phyloP scores from a whole-genome alignment of 495 filamentous ascomycete species.

The Articulospora tetracladia region DNA sequence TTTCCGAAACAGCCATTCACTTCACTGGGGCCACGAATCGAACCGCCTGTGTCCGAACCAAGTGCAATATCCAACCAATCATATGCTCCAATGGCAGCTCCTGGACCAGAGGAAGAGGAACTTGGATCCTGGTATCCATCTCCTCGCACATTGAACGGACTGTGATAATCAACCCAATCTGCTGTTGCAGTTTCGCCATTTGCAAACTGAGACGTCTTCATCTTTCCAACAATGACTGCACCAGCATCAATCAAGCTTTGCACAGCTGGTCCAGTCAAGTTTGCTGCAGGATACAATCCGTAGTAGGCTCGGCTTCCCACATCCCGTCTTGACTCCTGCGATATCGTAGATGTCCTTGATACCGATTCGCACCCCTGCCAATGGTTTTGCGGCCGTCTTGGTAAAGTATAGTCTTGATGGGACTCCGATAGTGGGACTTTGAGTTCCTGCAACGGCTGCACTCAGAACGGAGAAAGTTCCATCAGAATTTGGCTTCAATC shows the following conservation, averaged over 20 bases:
- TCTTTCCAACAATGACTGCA: conserved; percentile 55
- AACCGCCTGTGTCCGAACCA: conserved; percentile 42
- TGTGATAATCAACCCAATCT: conserved; percentile 38
- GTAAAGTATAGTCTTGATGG: conserved; percentile 53
- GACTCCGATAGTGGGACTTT: conserved; percentile 33
- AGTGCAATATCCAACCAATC: conserved; percentile 53
- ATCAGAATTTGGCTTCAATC: conserved; percentile 22
- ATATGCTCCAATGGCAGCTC: conserved; percentile 44
- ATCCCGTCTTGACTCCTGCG: conserved; percentile 47
- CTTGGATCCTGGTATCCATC: conserved; percentile 51
- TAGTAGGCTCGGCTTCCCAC: conserved; percentile 58
- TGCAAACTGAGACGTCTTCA: conserved; percentile 57
- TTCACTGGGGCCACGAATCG: conserved; percentile 33
- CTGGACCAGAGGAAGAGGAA: conserved; percentile 43
- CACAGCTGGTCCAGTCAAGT: conserved; percentile 41
- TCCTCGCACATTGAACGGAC: conserved; percentile 53
- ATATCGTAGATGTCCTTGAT: conserved; percentile 63
- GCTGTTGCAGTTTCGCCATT: conserved; percentile 40
- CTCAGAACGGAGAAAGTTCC: conserved; percentile 36
- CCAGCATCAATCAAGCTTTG: conserved; percentile 56
- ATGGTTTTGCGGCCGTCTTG: conserved; percentile 35
- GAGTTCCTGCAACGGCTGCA: conserved; percentile 28
- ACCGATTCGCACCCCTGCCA: conserved; percentile 48
- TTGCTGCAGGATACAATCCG: conserved; percentile 43
- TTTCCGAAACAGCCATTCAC: conserved; percentile 35